Conservation (phyloP, 495 filamentous ascomycete genomes). For the Amphirosellinia nigrospora region DNA sequence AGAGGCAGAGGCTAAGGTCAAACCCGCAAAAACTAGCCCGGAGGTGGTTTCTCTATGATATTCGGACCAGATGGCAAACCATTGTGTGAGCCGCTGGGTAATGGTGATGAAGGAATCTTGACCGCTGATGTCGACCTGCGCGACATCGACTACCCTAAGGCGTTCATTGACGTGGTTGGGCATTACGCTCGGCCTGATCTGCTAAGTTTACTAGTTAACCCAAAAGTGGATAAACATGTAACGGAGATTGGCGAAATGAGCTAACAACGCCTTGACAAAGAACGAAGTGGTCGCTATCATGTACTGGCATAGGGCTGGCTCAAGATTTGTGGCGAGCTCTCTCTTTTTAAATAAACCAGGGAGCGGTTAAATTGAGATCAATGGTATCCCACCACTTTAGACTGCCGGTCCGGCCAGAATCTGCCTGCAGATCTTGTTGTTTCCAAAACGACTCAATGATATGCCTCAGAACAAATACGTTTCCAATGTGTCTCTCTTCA, state of each 20-base stretch:
- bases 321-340: background rate
- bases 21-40: conserved; percentile 37
- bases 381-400: conserved; percentile 46
- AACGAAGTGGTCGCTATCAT: background rate
- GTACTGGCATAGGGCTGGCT: background rate
- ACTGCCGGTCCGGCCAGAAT: conserved; percentile 33
- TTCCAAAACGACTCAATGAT: conserved; percentile 47
- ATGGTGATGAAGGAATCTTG: conserved; percentile 50
- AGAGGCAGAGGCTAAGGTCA: conserved; percentile 14
- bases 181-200: conserved; percentile 64
- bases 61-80: conserved; percentile 60
- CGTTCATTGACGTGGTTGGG: conserved; percentile 55
- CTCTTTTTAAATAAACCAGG: conserved; percentile 43
- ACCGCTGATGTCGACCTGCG: conserved; percentile 55
- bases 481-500: conserved; percentile 42
- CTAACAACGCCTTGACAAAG: background rate
- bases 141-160: conserved; percentile 45
- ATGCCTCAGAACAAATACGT: conserved; percentile 42
- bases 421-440: conserved; percentile 44
- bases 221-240: conserved; percentile 38
- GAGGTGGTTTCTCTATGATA: conserved; percentile 58
- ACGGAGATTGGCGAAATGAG: conserved; percentile 40
- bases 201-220: conserved; percentile 56
- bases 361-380: conserved; percentile 36
- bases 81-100: conserved; percentile 45